Percentiles rank a stretch among this genome's conserved stretches.
Conservation (phyloP, 495 filamentous ascomycete genomes). For the Penicillium pulvis region DNA sequence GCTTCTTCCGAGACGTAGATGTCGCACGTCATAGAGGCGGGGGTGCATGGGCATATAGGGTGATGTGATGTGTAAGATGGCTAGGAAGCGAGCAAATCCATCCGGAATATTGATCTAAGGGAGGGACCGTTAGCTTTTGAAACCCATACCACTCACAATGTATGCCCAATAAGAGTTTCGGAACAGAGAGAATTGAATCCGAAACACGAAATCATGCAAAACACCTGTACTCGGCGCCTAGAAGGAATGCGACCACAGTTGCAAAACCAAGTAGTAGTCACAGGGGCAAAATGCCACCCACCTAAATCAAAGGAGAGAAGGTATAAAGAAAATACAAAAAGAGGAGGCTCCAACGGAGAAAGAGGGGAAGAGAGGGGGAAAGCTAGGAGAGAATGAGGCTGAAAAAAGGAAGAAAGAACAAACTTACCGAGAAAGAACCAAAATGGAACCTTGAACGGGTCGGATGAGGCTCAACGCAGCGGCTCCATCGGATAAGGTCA, state of each 20-base stretch:
- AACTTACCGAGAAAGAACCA: conserved; percentile 2
- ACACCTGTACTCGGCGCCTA: not conserved
- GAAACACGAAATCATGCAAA: not conserved
- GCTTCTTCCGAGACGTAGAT: conserved; percentile 51
- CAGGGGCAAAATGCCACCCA: not conserved
- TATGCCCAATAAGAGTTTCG: not conserved
- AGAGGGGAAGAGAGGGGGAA: conserved; percentile 5
- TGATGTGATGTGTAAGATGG: conserved; percentile 9
- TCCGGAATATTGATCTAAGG: not conserved
- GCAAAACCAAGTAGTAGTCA: not conserved
- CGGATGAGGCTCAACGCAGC: conserved; percentile 11
- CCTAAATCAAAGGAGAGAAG: not conserved
- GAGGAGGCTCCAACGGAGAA: not conserved
- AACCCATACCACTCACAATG: not conserved
- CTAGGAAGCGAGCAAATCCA: conserved; percentile 2
- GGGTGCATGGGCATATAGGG: conserved; percentile 5
- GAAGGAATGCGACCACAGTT: not conserved
- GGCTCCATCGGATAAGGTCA: not conserved
- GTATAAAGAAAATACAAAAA: not conserved
- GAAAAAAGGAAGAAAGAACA: not conserved
- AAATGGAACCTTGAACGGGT: not conserved
- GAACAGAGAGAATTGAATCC: not conserved
- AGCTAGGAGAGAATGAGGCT: conserved; percentile 3
- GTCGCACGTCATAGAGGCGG: conserved; percentile 42
- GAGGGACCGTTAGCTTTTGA: not conserved